These are phyloP conservation scores for Coemansia sp. DNA, from an alignment of 192 early-diverging fungal genomes.

Conservation along the genomic window DNA sequence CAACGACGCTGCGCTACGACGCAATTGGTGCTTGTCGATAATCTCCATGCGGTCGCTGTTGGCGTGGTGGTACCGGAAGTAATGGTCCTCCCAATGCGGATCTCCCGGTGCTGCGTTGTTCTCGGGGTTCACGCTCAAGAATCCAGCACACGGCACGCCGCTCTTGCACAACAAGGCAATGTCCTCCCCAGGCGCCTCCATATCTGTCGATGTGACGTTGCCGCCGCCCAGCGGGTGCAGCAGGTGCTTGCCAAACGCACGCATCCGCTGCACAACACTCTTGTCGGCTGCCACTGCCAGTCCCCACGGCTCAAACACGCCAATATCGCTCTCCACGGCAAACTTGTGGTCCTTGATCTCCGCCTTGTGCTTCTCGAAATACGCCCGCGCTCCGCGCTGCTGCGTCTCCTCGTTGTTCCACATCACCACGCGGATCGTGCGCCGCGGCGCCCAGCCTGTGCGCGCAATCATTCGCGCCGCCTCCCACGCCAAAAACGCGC, in stretches of 20 bases:
- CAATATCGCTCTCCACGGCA: conserved; percentile 63
- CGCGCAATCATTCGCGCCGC: conserved; percentile 42
- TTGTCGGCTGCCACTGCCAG: conserved; percentile 48
- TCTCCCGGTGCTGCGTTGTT: conserved; percentile 31
- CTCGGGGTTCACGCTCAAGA: conserved; percentile 52
- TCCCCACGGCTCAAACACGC: conserved; percentile 65
- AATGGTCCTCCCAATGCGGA: conserved; percentile 50
- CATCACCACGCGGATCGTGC: conserved; percentile 62
- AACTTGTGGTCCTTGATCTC: conserved; percentile 45
- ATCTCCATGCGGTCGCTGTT: conserved; percentile 55
- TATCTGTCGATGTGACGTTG: conserved; percentile 34
- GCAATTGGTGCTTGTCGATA: conserved; percentile 58
- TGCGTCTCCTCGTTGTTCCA: conserved; percentile 65
- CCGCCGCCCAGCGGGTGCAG: conserved; percentile 43
- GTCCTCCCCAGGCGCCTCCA: conserved; percentile 52
- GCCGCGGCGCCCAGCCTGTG: conserved; percentile 41
- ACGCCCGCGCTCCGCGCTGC: conserved; percentile 57
- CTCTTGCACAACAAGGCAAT: conserved; percentile 56
- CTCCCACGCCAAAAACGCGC: conserved; percentile 57
- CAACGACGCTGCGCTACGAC: conserved; percentile 58
- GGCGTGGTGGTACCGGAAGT: conserved; percentile 64
- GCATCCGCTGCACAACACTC: conserved; percentile 22
- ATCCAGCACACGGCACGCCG: conserved; percentile 61
- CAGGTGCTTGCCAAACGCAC: conserved; percentile 40
- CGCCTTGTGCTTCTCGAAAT: conserved; percentile 47